These are phyloP conservation scores for Pilasporangium apinafurcum DNA, from an alignment of 352 stramenopile species.

Conservation along the genomic window DNA sequence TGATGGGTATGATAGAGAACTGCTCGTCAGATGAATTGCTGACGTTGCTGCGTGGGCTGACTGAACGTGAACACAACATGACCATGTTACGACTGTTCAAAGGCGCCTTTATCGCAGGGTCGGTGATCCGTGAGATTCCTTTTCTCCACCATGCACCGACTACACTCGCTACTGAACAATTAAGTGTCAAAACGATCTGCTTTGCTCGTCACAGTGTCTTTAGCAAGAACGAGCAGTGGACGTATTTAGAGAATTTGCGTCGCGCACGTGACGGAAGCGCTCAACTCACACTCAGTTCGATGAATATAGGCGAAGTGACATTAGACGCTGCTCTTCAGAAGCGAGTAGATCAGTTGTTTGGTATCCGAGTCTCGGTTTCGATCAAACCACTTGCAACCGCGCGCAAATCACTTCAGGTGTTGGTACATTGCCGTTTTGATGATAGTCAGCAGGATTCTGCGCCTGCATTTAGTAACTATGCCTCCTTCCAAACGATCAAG, in stretches of 20 bases:
- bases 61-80: constrained; percentile 4
- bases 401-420: constrained; percentile 24
- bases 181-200: constrained; percentile 23
- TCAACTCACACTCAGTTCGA: constrained; percentile 20
- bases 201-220: constrained; percentile 30
- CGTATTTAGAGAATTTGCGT: constrained; percentile 21
- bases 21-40: constrained; percentile 3
- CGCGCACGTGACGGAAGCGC: constrained; percentile 1
- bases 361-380: constrained; percentile 21
- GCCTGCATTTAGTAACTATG: constrained; percentile 3
- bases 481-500: constrained; percentile 6
- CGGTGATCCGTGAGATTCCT: neutral
- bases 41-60: neutral
- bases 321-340: constrained; percentile 30
- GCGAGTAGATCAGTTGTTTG: constrained; percentile 26
- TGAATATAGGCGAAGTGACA: constrained; percentile 17
- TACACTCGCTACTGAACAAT: too few species aligned
- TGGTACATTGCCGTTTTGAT: constrained; percentile 27
- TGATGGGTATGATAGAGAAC: too few species aligned
- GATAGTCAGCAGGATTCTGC: too few species aligned
- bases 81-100: constrained; percentile 5
- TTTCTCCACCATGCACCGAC: too few species aligned
- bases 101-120: too few species aligned
- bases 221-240: constrained; percentile 31
- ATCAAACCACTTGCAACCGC: constrained; percentile 23